Conservation (phyloP, 1,284 basidiomycete genomes). For the Anthracocystis setariae region DNA sequence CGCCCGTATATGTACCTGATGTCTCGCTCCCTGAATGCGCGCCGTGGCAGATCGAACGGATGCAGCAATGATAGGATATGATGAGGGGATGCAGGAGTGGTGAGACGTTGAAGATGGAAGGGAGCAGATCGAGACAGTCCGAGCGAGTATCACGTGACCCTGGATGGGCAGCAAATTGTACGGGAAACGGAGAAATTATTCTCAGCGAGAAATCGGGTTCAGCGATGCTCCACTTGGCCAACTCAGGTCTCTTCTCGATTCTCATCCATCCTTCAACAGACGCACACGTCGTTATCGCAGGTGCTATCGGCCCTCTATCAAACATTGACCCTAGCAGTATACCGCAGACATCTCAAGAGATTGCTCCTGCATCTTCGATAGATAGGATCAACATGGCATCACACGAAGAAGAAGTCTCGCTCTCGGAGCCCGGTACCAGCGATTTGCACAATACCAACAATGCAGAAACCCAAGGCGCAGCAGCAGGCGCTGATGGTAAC, state of each 20-base stretch:
- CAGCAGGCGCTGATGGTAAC: constrained; percentile 14
- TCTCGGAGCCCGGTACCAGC: constrained; percentile 39
- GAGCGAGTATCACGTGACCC: constrained; percentile 31
- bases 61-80: not conserved
- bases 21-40: too few species aligned
- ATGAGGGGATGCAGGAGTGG: constrained; percentile 4
- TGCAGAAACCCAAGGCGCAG: constrained; percentile 5
- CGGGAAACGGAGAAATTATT: constrained; percentile 30
- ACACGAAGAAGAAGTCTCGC: constrained; percentile 47
- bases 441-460: constrained; percentile 18
- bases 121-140: constrained; percentile 12
- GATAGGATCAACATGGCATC: constrained; percentile 28
- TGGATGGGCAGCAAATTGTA: constrained; percentile 1
- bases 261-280: constrained; percentile 4
- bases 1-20: too few species aligned
- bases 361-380: not conserved
- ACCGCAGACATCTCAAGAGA: not conserved
- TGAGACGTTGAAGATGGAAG: not conserved
- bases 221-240: constrained; percentile 22
- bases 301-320: not conserved
- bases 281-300: not conserved
- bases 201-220: not conserved
- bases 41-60: not conserved
- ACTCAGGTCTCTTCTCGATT: constrained; percentile 10
- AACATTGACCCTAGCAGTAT: not conserved